Percentiles rank a stretch among this genome's conserved stretches.
Conservation (phyloP, 495 filamentous ascomycete genomes). For the Daldinia childiae region DNA sequence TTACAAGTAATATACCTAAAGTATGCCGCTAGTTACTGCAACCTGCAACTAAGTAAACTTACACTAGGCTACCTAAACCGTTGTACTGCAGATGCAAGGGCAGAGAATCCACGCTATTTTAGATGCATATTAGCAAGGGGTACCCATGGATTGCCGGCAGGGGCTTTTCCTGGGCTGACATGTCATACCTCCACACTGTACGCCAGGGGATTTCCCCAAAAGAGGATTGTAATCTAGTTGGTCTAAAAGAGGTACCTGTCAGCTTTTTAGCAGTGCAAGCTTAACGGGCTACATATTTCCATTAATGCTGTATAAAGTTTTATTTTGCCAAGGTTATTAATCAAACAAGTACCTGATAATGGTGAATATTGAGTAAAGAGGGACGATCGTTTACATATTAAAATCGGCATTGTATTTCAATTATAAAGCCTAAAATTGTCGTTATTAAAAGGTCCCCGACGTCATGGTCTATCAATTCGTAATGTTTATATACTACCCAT, state of each 20-base stretch:
- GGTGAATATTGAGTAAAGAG: neutral
- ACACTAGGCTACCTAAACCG: conserved; percentile 1
- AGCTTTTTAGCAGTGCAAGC: no score
- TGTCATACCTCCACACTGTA: conserved; percentile 34
- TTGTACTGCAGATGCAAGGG: conserved; percentile 13
- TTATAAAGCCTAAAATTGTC: conserved; percentile 20
- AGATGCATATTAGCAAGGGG: conserved; percentile 32
- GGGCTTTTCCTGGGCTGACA: conserved; percentile 10
- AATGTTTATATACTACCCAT: neutral
- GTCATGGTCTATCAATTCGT: conserved; percentile 7
- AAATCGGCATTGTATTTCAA: neutral
- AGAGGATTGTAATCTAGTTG: neutral
- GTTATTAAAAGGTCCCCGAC: conserved; percentile 21
- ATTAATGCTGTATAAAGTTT: no score
- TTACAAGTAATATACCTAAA: neutral
- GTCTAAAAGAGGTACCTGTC: neutral
- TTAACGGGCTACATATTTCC: no score
- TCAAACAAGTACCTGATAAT: neutral
- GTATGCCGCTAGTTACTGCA: neutral
- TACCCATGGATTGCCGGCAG: conserved; percentile 31
- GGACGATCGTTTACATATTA: conserved; percentile 3
- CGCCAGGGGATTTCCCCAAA: neutral
- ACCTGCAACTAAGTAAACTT: neutral
- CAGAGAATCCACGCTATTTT: conserved; percentile 9
- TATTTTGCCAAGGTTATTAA: conserved; percentile 19